Evolutionary conservation across 208 protist genomes (phyloP).

Genomic region (Trypanosoma melophagium): DNA sequence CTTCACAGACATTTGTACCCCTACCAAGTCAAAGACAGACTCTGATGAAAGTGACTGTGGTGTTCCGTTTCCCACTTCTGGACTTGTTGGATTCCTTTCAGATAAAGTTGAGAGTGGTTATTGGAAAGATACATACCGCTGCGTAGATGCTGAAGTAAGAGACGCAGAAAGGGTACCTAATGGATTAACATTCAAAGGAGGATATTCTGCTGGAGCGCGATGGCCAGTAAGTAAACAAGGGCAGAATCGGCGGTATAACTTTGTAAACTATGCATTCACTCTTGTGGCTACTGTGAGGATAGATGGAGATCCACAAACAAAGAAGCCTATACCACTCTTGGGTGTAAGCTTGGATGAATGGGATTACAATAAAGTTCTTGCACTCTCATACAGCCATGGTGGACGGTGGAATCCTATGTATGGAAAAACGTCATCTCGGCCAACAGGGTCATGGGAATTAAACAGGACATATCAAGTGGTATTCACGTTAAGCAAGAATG

Average conservation of each 20-base stretch:
- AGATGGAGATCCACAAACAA: background rate
- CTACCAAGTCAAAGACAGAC: too few relatives aligned
- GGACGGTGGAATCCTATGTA: conserved; percentile 3
- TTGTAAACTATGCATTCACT: conserved; percentile 22
- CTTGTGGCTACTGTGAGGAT: conserved; percentile 23
- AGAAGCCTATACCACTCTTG: background rate
- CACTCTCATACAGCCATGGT: background rate
- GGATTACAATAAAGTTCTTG: background rate
- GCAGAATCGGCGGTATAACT: conserved; percentile 23
- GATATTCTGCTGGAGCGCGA: conserved; percentile 4
- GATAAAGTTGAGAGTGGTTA: background rate
- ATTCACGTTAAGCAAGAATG: background rate
- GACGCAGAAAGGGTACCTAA: background rate
- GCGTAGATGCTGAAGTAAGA: conserved; percentile 7
- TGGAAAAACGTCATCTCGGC: background rate
- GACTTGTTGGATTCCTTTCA: conserved; percentile 19
- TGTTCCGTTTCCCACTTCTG: conserved; percentile 5
- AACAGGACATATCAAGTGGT: conserved; percentile 6
- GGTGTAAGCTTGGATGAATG: conserved; percentile 7
- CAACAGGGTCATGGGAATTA: background rate
- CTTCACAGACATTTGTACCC: background rate
- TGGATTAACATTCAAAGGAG: conserved; percentile 4
- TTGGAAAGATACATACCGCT: conserved; percentile 19
- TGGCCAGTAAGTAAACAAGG: conserved; percentile 28
- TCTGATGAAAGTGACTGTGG: background rate